phyloP scores from a whole-genome alignment of 345 rosid genomes.

The Noccaea caerulescens region DNA sequence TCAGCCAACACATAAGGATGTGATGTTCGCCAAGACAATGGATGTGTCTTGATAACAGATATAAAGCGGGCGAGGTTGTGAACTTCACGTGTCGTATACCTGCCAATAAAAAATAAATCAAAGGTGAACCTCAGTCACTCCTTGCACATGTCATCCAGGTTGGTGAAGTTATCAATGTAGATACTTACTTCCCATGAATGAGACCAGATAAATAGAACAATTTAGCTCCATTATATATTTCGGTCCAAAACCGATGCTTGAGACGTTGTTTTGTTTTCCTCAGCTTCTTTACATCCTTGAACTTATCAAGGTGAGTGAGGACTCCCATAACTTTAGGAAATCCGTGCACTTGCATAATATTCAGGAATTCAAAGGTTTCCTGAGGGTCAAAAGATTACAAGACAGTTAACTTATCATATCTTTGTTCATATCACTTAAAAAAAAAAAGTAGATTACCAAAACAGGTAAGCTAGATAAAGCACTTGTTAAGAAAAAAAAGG shows the following conservation, averaged over 20 bases:
- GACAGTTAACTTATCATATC: not conserved
- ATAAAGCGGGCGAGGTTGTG: constrained; percentile 84
- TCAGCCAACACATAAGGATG: constrained; percentile 93
- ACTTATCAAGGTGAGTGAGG: constrained; percentile 94
- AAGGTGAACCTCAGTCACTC: constrained; percentile 25
- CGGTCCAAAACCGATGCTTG: constrained; percentile 97
- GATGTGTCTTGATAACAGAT: constrained; percentile 75
- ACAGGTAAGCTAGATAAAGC: constrained; percentile 1
- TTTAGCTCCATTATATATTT: constrained; percentile 87
- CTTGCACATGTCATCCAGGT: constrained; percentile 14
- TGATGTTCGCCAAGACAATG: constrained; percentile 83
- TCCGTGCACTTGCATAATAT: constrained; percentile 94
- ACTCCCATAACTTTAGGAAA: constrained; percentile 96
- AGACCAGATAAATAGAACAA: constrained; percentile 91
- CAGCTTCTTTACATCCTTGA: constrained; percentile 86
- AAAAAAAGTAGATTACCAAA: not conserved
- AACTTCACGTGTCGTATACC: constrained; percentile 84
- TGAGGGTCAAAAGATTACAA: constrained; percentile 42
- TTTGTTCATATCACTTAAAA: not conserved
- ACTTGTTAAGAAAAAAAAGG: not conserved
- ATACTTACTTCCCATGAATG: constrained; percentile 81
- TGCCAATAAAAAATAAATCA: constrained; percentile 41
- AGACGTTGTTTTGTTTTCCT: constrained; percentile 88
- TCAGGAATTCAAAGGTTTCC: constrained; percentile 98
- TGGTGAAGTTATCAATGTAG: constrained; percentile 18